phyloP scores from a whole-genome alignment of 768 basidiomycete genomes.

The Mycena belliarum region DNA sequence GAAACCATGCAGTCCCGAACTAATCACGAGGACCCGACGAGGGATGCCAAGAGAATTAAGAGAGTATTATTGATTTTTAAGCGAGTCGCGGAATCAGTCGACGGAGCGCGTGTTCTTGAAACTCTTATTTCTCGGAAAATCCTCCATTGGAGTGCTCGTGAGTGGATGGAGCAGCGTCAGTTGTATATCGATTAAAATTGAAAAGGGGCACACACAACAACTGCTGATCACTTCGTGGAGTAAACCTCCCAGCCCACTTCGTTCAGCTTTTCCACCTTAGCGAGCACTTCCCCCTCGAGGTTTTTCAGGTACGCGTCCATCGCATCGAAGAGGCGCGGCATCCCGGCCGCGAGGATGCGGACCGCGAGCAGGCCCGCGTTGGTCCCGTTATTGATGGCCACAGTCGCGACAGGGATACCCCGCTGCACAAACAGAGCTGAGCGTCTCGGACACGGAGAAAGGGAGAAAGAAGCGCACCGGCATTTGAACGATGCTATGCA shows the following conservation, averaged over 20 bases:
- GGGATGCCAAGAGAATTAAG: too few relatives aligned
- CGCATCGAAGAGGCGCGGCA: slow-evolving; percentile 59
- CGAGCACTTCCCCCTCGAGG: slow-evolving; percentile 75
- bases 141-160: not conserved
- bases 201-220: not conserved
- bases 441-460: not conserved
- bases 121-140: not conserved
- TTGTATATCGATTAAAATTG: not conserved
- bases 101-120: not conserved
- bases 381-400: slow-evolving; percentile 93
- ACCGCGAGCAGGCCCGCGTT: slow-evolving; percentile 93
- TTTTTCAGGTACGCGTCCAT: slow-evolving; percentile 75
- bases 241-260: slow-evolving; percentile 72
- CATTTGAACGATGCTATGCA: slow-evolving; percentile 99
- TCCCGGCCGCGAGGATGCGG: slow-evolving; percentile 80
- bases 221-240: slow-evolving; percentile 11
- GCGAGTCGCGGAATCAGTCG: not conserved
- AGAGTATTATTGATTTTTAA: too few relatives aligned
- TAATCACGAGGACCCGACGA: too few relatives aligned
- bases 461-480: slow-evolving; percentile 61
- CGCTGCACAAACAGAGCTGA: slow-evolving; percentile 49
- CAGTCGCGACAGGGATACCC: slow-evolving; percentile 95
- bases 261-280: slow-evolving; percentile 69
- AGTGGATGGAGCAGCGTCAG: not conserved
- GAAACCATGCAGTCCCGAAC: too few relatives aligned